Evolutionary conservation across 2,329 filamentous ascomycete species (phyloP).

Genomic region (Didymella lethalis): DNA sequence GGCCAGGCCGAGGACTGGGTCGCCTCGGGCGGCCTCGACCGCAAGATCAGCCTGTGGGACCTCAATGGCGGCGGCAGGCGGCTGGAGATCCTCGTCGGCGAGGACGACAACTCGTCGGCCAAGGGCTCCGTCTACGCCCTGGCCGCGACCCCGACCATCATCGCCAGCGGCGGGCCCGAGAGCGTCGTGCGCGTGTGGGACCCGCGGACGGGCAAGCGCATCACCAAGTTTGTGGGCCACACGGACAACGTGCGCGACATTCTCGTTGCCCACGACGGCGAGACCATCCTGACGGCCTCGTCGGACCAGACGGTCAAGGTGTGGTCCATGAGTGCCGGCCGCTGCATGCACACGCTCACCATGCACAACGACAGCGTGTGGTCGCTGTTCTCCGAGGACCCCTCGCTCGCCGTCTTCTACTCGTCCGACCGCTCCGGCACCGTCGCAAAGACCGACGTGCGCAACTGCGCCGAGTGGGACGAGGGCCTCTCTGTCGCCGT

Average conservation of each 20-base stretch:
- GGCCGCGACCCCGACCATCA: constrained; percentile 77
- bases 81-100: constrained; percentile 82
- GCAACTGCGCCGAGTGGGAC: constrained; percentile 78
- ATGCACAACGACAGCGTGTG: constrained; percentile 99
- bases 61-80: constrained; percentile 85
- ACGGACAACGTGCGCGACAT: constrained; percentile 94
- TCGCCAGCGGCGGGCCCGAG: constrained; percentile 93
- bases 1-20: constrained; percentile 79
- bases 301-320: constrained; percentile 98
- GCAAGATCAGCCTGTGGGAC: constrained; percentile 94
- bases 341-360: constrained; percentile 96
- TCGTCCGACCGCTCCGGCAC: constrained; percentile 91
- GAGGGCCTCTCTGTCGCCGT: constrained; percentile 90
- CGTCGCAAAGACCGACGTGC: constrained; percentile 94
- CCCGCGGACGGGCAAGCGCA: constrained; percentile 82
- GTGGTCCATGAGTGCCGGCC: constrained; percentile 93
- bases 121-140: constrained; percentile 97
- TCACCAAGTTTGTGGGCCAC: constrained; percentile 96
- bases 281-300: constrained; percentile 91
- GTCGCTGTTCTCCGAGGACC: constrained; percentile 90
- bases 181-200: constrained; percentile 94
- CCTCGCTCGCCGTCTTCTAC: constrained; percentile 87
- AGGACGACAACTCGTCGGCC: constrained; percentile 78
- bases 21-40: constrained; percentile 90
- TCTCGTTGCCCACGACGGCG: constrained; percentile 84